Evolutionary conservation across 2,329 filamentous ascomycete genomes (phyloP), one percentile per base, ranked within the genome.

Genomic region (Colletotrichum siamense): DNA sequence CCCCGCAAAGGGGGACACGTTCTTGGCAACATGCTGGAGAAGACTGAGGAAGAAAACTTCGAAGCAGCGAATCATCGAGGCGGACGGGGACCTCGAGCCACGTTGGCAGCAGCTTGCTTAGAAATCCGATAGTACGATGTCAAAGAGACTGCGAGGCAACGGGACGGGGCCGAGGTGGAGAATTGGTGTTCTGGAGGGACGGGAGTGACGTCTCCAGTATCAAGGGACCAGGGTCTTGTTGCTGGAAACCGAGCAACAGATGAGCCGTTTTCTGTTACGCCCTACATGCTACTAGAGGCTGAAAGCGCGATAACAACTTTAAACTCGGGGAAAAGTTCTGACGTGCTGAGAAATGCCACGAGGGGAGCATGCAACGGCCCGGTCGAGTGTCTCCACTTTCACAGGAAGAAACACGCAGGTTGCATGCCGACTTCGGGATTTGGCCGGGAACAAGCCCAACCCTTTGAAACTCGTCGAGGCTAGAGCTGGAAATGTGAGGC

Each of bases 311-410:
- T 12, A 13, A 7, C 44, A 75, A 65, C 59, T 32, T 73, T 69
- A 76, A 76, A 36, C 30, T 65, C 70, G 57, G 70, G 49, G 64
- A 28, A 64, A 69, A 69, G 70, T 69, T 76, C 64, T 65, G 64
- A 69, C 71, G 44, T 76, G 70, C 70, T 73, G 73, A 76, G 57
- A 65, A 76, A 73, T 69, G 73, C 70, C 64, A 76, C 70, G 70
- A 76, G 73, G 73, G 18, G 15, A 39, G 18, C 57, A 65, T 59
- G 34, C 62, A 44, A 32, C 63, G 55, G 63, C 55, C 69, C 57
- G 69, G 55, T 22, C 57, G 59, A 55, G 55, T 36, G 32, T 22
- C 66, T 36, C 59, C 59, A 32, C 30, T 13, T 34, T 62, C 22
- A 26, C 30, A n/a, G 18, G 12, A 32, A 62, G n/a, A n/a, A 34